Evolutionary conservation across 73 alveolate genomes (phyloP), one percentile per base, ranked within the genome.

Genomic region (Uronychia setigera): DNA sequence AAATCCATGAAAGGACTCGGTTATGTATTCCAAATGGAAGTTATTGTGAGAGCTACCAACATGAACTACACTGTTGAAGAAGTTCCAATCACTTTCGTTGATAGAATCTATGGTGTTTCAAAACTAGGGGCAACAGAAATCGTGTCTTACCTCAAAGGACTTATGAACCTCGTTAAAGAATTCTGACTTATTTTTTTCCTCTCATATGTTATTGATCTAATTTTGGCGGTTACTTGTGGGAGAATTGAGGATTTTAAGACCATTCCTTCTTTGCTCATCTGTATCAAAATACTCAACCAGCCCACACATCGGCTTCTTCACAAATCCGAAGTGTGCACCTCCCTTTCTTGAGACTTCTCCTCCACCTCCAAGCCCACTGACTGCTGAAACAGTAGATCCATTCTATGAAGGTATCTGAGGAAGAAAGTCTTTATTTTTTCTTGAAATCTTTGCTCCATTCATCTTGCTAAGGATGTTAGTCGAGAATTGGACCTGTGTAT

Each of bases 21-120:
- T 31, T 98, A 97, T 91, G 99, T 98, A 26, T 98, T 98, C 94
- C 96, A 98, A 93, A 98, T 98, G 99, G 99, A 98, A 95, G 94
- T 97, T 59, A 94, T 98, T 46, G 95, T 95, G 26, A 96, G 99
- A 86, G 99, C 99, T 35, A 79, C 87, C 79, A 88, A 95, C 81
- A 85, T 82, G 86, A 97, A 98, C 35, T 96, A 86, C 78, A 76
- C 74, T 32, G 91, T 93, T 77, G 96, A 92, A 60, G 97, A 98
- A 93, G 96, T 97, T 31, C 99, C 99, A 31, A 98, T 98, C 76
- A 97, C 99, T 32, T 98, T 98, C 87, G 99, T 97, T 34, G 99
- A 98, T 87, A 94, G 99, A 90, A 92, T 98, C 1, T 97, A 78
- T 90, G 99, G 99, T 60, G 96, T 92, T 87, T 88, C 98, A 60